Conservation (phyloP, 768 basidiomycete genomes). For the Coprinopsis sp. region DNA sequence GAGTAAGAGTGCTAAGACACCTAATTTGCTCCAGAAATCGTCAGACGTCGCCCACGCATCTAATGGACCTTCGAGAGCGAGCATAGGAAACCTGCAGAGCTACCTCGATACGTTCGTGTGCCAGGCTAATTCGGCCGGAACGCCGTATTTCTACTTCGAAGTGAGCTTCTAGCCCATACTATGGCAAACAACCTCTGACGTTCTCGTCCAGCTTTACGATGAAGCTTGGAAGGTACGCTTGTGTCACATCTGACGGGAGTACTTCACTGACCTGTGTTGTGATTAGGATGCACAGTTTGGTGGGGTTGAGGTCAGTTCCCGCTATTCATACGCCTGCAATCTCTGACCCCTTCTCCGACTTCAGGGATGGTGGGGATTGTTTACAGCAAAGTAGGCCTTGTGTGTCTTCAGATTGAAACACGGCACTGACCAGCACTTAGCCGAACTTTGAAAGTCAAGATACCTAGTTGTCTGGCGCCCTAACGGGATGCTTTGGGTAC, state of each 20-base stretch:
- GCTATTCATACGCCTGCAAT: not conserved
- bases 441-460: constrained; percentile 68
- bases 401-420: not conserved
- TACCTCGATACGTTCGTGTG: constrained; percentile 90
- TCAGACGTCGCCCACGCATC: constrained; percentile 51
- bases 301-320: constrained; percentile 56
- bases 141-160: constrained; percentile 88
- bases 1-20: not conserved
- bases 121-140: constrained; percentile 74
- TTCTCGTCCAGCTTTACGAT: constrained; percentile 56
- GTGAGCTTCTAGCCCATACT: constrained; percentile 23
- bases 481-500: too few relatives aligned
- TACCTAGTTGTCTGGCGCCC: constrained; percentile 53
- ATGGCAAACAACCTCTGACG: too few relatives aligned
- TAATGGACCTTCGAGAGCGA: constrained; percentile 68
- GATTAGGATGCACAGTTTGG: constrained; percentile 57
- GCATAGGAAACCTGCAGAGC: constrained; percentile 59
- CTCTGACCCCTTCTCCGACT: not conserved
- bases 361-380: constrained; percentile 46
- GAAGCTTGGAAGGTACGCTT: constrained; percentile 72
- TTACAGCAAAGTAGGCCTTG: constrained; percentile 34
- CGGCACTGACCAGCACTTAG: constrained; percentile 28
- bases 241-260: constrained; percentile 4
- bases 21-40: constrained; percentile 42
- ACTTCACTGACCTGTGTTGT: constrained; percentile 3